These are phyloP conservation scores for Aspergillus persii DNA, from an alignment of 2,329 filamentous ascomycete genomes.

Conservation along the genomic window DNA sequence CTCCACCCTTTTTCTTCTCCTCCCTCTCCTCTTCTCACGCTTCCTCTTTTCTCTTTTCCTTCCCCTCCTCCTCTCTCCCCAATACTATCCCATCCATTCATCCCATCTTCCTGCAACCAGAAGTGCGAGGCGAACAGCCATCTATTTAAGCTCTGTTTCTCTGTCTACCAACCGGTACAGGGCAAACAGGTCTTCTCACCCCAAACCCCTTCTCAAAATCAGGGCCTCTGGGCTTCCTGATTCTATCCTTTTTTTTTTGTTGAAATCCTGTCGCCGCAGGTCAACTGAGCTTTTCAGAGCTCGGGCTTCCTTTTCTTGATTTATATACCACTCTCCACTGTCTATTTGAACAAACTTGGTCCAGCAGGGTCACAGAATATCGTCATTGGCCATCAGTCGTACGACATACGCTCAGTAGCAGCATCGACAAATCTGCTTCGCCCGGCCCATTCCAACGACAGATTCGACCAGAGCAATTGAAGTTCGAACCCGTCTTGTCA, in stretches of 20 bases:
- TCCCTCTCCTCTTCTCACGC: neutral
- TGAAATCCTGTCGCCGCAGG: slow-evolving; percentile 9
- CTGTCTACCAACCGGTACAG: neutral
- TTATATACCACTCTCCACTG: slow-evolving; percentile 13
- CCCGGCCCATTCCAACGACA: neutral
- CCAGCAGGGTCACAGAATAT: slow-evolving; percentile 11
- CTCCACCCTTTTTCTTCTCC: neutral
- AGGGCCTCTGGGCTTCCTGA: neutral
- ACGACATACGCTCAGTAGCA: slow-evolving; percentile 11
- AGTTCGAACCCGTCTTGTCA: neutral
- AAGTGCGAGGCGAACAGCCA: neutral
- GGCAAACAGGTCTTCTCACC: neutral
- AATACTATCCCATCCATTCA: neutral
- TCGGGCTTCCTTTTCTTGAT: slow-evolving; percentile 3
- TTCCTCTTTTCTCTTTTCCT: neutral
- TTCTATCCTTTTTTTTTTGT: neutral
- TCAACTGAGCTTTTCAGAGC: slow-evolving; percentile 2
- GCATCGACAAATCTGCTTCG: neutral
- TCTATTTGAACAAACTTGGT: slow-evolving; percentile 6
- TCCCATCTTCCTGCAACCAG: neutral
- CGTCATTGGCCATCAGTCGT: slow-evolving; percentile 8
- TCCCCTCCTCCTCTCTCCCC: neutral
- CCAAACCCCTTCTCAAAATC: neutral
- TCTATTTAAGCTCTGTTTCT: neutral
- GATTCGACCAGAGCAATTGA: neutral